Conservation (phyloP, 805 yeast species). For the Sporopachydermia lactativora region DNA sequence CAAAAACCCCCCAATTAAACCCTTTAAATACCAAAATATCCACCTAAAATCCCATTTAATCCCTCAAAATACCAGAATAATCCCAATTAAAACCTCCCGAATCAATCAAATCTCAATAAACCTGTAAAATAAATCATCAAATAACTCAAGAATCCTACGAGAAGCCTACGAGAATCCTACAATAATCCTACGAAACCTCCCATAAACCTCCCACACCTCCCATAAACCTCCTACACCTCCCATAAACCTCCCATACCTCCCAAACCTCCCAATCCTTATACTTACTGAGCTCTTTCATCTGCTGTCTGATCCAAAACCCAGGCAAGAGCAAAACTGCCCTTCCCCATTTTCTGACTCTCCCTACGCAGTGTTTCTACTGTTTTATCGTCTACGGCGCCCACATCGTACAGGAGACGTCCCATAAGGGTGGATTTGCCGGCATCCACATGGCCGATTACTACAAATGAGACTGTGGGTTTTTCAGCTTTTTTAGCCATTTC, state of each 20-base stretch:
- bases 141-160: too few relatives aligned
- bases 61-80: too few relatives aligned
- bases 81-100: too few relatives aligned
- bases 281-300: slow-evolving; percentile 40
- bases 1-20: too few relatives aligned
- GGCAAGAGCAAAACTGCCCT: slow-evolving; percentile 69
- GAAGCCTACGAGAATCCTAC: too few relatives aligned
- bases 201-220: background rate
- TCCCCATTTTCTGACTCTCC: slow-evolving; percentile 56
- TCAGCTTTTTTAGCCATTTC: slow-evolving; percentile 22
- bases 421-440: slow-evolving; percentile 74
- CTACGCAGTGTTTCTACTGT: slow-evolving; percentile 46
- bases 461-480: slow-evolving; percentile 54
- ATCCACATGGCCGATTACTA: slow-evolving; percentile 77
- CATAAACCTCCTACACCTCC: background rate
- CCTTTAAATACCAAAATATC: too few relatives aligned
- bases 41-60: too few relatives aligned
- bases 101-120: too few relatives aligned
- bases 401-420: slow-evolving; percentile 58
- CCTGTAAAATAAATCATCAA: too few relatives aligned
- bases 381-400: slow-evolving; percentile 51
- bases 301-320: slow-evolving; percentile 76
- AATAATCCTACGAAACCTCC: too few relatives aligned
- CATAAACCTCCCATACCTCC: background rate
- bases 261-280: too few relatives aligned